A percentile compares a stretch with the other conserved stretches of the same genome.
Evolutionary conservation across 306 rosid species (phyloP).

Genomic region (barrel medic (Medicago truncatula)): DNA sequence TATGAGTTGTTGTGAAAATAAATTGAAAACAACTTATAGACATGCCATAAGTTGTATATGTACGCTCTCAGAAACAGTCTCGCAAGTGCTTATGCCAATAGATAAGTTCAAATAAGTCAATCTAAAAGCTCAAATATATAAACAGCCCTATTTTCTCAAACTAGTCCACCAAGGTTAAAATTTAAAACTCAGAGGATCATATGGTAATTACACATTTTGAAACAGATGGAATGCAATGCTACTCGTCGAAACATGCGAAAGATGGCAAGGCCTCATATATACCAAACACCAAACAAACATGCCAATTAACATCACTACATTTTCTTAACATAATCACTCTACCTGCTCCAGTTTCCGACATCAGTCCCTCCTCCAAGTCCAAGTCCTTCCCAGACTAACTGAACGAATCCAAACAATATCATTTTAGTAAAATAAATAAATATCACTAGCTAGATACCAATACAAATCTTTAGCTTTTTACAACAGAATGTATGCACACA

Average conservation of each 20-base stretch:
- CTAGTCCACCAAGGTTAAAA: constrained; percentile 17
- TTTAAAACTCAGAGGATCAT: not conserved
- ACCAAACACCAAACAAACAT: constrained; percentile 26
- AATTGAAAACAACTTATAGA: not conserved
- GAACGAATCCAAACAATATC: constrained; percentile 45
- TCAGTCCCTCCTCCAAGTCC: constrained; percentile 90
- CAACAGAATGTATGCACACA: constrained; percentile 9
- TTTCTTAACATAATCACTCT: constrained; percentile 14
- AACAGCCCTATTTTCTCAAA: not conserved
- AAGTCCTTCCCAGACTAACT: constrained; percentile 95
- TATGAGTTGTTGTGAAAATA: not conserved
- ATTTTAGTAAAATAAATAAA: constrained; percentile 28
- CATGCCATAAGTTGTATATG: not conserved
- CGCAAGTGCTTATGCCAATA: not conserved
- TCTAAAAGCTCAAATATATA: not conserved
- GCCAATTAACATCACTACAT: not conserved
- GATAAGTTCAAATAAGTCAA: not conserved
- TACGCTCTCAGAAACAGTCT: not conserved
- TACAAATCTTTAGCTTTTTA: constrained; percentile 15
- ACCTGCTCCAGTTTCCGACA: constrained; percentile 92
- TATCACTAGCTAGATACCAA: not conserved
- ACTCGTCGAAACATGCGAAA: not conserved
- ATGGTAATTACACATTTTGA: constrained; percentile 10
- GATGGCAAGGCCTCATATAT: constrained; percentile 27
- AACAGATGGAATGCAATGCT: constrained; percentile 23